Base-by-base conservation (phyloP, 2,329 filamentous ascomycete species). In the Paraconiothyrium sp. region DNA sequence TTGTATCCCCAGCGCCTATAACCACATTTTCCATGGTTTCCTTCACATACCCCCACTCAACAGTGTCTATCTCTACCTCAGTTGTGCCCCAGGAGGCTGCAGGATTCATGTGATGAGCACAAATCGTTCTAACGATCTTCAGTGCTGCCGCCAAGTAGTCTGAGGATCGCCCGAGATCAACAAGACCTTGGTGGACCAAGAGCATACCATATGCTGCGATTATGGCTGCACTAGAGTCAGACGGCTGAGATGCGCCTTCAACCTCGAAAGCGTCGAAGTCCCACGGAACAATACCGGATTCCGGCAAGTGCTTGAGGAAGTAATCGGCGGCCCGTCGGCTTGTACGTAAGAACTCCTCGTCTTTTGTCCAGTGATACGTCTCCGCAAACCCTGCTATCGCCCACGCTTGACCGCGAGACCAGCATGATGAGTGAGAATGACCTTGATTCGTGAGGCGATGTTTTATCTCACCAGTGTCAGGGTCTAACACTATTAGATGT, bases 381-480 rank as follows among this genome's bases (percentile, higher is more conserved):
- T 81, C 72, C 0, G 74, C 73, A 59, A 81, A 82, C 0, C 81
- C 81, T 5, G 72, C 70, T 4, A 83, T 79, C 7, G 75, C 79
- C 81, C 81, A 83, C 1, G 79, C 78, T 59, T 83, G 81, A 0
- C 81, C 81, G 2, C 81, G 72, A 2, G 79, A 63, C 81, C 81
- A 83, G 44, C 73, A 79, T 0, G 76, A 79, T 0, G 54, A 61
- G 56, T 82, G 74, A 0, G 65, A 65, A 61, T 76, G 79, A 0
- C 81, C 81, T 61, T 82, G 81, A 57, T 80, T 79, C 0, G 80
- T 82, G 9, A 80, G 66, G 2, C 71, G 72, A 43, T 78, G 70
- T 54, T 81, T 83, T 14, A 59, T 16, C 46, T 46, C 24, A 16
- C 58, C 58, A 47, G 44, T 52, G 2, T 47, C 8, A 11, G 58